phyloP scores from a whole-genome alignment of 2,329 filamentous ascomycete genomes.

The Aspergillus sp. region DNA sequence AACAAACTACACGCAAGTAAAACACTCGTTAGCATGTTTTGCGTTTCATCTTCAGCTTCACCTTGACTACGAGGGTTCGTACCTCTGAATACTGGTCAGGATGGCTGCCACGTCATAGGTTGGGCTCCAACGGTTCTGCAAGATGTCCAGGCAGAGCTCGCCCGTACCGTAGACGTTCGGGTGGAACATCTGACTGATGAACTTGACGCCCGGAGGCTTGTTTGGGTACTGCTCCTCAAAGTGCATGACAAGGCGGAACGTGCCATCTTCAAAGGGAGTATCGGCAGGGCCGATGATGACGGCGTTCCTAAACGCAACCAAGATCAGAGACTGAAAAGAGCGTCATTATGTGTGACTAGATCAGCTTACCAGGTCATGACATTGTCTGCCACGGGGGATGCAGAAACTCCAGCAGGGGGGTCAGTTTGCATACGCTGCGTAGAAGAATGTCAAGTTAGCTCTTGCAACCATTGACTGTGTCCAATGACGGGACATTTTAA shows the following conservation, averaged over 20 bases:
- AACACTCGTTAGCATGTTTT: conserved; percentile 4
- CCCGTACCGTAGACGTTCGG: conserved; percentile 98
- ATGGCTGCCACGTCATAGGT: conserved; percentile 98
- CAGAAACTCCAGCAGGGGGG: conserved; percentile 92
- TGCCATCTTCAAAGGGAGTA: conserved; percentile 97
- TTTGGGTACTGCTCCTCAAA: conserved; percentile 99
- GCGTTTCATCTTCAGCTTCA: background rate
- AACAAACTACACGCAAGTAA: conserved; percentile 65
- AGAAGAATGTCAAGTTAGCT: conserved; percentile 17
- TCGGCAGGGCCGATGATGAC: conserved; percentile 97
- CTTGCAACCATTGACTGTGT: background rate
- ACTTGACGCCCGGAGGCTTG: conserved; percentile 96
- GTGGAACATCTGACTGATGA: conserved; percentile 99
- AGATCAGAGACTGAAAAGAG: background rate
- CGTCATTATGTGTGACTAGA: background rate
- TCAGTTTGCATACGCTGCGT: conserved; percentile 96
- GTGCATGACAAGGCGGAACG: conserved; percentile 96
- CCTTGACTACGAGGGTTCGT: conserved; percentile 20
- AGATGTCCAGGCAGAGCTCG: conserved; percentile 92
- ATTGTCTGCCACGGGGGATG: conserved; percentile 76
- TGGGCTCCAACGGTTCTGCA: conserved; percentile 98
- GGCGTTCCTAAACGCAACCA: conserved; percentile 71
- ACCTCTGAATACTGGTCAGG: conserved; percentile 97
- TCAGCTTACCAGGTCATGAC: conserved; percentile 42
- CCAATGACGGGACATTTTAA: background rate